Evolutionary conservation across 2,329 filamentous ascomycete species (phyloP), one percentile per base, ranked within the genome.

Genomic region (Amesomyces nigricolor): DNA sequence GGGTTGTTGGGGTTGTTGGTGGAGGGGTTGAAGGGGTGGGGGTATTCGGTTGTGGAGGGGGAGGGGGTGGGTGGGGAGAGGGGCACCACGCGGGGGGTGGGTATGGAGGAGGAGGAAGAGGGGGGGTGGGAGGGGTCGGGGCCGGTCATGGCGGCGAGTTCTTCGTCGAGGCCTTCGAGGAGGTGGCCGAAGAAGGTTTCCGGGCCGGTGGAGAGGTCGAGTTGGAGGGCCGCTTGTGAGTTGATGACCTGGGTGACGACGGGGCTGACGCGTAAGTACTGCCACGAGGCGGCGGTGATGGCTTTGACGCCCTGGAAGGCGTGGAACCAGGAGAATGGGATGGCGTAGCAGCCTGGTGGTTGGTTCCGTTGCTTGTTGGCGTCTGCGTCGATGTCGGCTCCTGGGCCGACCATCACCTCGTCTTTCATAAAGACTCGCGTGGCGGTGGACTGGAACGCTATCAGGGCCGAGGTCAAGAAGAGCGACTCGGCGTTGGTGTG

Each of bases 261-360:
- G 2, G 74, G 71, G 61, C 80, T 85, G 56, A 75, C 74, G 2
- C 82, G 75, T 46, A 86, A 75, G 77, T 79, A 86, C 55, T 78
- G 79, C 83, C 83, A 86, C 13, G 81, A 83, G 2, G 78, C 77
- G 17, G 82, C 79, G 0, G 85, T 82, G 35, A 86, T 75, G 2
- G 82, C 79, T 66, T 86, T 86, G 60, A 86, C 81, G 10, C 83
- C 83, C 63, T 86, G 83, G 63, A 85, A 86, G 4, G 83, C 79
- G 64, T 86, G 82, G 58, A 86, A 86, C 82, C 81, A 86, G 3
- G 80, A 76, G 43, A 85, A 69, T 0, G 83, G 83, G n/a, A 85
- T 68, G 16, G 74, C 72, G 64, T 86, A 86, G 39, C 72, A 72
- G 59, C 71, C 57, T 8, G 61, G 53, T 8, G 54, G 53, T n/a